A percentile compares a stretch with the other conserved stretches of the same genome.
Conservation (phyloP, 73 alveolate genomes). For the Tetrahymena thermophila region DNA sequence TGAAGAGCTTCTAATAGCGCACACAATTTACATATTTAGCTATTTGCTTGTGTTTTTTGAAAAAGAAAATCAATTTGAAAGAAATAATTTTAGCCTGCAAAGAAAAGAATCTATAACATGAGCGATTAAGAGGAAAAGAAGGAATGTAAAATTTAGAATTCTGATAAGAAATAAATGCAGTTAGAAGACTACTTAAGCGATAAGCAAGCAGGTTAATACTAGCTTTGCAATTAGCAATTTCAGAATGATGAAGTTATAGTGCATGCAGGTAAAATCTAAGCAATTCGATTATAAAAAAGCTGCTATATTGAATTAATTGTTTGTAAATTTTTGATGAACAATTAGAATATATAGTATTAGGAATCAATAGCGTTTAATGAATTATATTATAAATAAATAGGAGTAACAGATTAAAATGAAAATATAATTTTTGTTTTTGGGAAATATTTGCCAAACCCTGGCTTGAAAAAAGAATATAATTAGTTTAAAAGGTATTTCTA, state of each 20-base stretch:
- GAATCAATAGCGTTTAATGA: not conserved
- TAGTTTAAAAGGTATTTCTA: not conserved
- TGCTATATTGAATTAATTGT: not conserved
- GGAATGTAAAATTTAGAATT: not conserved
- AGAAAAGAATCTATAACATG: not conserved
- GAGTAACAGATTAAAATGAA: not conserved
- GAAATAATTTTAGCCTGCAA: not conserved
- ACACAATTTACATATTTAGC: not conserved
- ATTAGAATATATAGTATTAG: not conserved
- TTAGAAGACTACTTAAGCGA: not conserved
- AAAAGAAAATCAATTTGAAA: not conserved
- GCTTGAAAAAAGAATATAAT: not conserved
- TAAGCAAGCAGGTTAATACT: not conserved
- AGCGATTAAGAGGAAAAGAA: not conserved
- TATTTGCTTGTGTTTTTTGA: not conserved
- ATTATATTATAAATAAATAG: not conserved
- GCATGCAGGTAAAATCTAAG: not conserved
- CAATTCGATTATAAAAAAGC: not conserved
- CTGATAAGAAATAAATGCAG: not conserved
- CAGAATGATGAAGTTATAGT: not conserved
- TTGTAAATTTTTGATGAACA: not conserved
- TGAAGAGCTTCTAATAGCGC: not conserved
- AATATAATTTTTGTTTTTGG: not conserved
- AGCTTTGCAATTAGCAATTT: not conserved
- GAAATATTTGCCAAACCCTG: not conserved